These are phyloP conservation scores for Rhodotorula taiwanensis DNA, from an alignment of 768 basidiomycete genomes.

Conservation along the genomic window DNA sequence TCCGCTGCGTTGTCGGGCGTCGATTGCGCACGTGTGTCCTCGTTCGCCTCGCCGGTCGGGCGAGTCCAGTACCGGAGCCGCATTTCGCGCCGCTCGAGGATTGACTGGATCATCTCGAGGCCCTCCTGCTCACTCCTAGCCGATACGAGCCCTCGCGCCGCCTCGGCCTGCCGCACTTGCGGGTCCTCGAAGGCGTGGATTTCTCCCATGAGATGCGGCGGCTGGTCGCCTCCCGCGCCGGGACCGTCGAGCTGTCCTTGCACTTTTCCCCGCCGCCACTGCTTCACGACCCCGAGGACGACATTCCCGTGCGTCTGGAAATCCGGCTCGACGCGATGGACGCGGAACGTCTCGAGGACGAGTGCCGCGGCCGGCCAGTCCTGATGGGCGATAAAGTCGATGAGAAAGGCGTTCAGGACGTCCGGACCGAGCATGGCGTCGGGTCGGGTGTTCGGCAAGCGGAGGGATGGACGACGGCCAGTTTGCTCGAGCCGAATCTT, in stretches of 20 bases:
- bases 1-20: neutral
- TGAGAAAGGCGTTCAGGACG: conserved; percentile 20
- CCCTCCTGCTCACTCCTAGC: neutral
- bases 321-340: conserved; percentile 21
- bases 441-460: neutral
- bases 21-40: neutral
- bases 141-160: neutral
- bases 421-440: neutral
- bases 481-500: conserved; percentile 4
- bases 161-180: neutral
- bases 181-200: neutral
- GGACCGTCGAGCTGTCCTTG: neutral
- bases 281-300: conserved; percentile 19
- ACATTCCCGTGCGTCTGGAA: conserved; percentile 21
- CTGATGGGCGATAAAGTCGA: conserved; percentile 1
- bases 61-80: conserved; percentile 13
- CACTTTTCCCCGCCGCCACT: conserved; percentile 22
- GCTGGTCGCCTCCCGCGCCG: no score
- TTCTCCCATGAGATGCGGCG: no score
- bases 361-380: conserved; percentile 12
- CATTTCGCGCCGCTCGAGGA: conserved; percentile 15
- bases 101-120: conserved; percentile 8
- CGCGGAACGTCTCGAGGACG: conserved; percentile 28
- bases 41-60: neutral
- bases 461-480: conserved; percentile 2